phyloP scores from a whole-genome alignment of 2,329 filamentous ascomycete genomes.

The Aphanoascus verrucosus region DNA sequence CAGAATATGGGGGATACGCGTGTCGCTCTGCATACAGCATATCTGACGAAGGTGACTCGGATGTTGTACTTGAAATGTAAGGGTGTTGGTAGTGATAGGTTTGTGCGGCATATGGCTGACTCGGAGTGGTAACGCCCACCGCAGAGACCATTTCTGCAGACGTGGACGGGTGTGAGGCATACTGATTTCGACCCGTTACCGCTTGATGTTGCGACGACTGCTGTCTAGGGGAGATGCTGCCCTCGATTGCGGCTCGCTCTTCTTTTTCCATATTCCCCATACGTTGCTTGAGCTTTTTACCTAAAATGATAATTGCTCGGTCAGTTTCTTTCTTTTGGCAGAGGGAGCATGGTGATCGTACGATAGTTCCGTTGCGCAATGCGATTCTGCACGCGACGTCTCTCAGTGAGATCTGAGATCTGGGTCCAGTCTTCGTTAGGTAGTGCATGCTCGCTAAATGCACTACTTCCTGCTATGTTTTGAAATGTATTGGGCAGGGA shows the following conservation, averaged over 20 bases:
- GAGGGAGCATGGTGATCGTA: constrained; percentile 36
- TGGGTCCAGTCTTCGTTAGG: constrained; percentile 98
- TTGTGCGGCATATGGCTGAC: not conserved
- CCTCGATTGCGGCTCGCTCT: constrained; percentile 43
- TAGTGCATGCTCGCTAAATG: constrained; percentile 87
- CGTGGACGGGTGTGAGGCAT: not conserved
- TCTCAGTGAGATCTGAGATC: constrained; percentile 92
- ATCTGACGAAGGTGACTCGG: constrained; percentile 41
- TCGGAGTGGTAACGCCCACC: not conserved
- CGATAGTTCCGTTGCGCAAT: constrained; percentile 97
- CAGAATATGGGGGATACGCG: constrained; percentile 26
- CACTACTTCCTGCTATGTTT: constrained; percentile 77
- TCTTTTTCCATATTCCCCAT: constrained; percentile 55
- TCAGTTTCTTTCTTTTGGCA: not conserved
- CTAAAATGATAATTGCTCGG: constrained; percentile 22
- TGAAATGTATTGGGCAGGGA: constrained; percentile 27
- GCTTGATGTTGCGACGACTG: not conserved
- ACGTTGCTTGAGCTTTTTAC: constrained; percentile 58
- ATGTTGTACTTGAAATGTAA: constrained; percentile 34
- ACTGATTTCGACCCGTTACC: not conserved
- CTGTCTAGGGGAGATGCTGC: not conserved
- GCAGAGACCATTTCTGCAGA: not conserved
- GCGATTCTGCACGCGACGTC: constrained; percentile 88
- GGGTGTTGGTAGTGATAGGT: not conserved
- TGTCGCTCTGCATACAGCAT: constrained; percentile 38